Evolutionary conservation across 1,284 basidiomycete species (phyloP).

Genomic region (Xerocomus minutiporus): DNA sequence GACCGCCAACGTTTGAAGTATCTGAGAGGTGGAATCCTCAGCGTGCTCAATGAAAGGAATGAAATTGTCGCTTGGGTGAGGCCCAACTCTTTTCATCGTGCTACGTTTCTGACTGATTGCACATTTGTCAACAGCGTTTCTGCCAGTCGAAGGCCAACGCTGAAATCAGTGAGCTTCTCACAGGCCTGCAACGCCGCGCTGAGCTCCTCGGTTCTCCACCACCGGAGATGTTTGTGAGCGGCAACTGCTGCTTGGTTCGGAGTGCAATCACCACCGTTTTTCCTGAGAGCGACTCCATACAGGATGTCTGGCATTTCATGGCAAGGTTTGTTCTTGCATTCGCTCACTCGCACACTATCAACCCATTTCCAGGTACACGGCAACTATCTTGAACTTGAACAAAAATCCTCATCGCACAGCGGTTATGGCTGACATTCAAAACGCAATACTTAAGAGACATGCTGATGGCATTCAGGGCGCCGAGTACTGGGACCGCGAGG

Average conservation of each 20-base stretch:
- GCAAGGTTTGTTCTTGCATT: not conserved
- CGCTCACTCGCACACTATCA: too few relatives aligned
- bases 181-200: not conserved
- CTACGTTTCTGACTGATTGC: too few relatives aligned
- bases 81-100: too few relatives aligned
- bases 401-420: not conserved
- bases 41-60: conserved; percentile 1
- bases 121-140: not conserved
- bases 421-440: not conserved
- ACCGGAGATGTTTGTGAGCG: not conserved
- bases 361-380: not conserved
- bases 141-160: not conserved
- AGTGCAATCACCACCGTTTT: too few relatives aligned
- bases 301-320: conserved; percentile 4
- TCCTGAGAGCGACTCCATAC: too few relatives aligned
- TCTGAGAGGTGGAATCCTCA: conserved; percentile 1
- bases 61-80: conserved; percentile 5
- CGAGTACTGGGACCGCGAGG: not conserved
- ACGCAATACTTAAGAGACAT: not conserved
- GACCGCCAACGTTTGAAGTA: not conserved
- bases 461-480: too few relatives aligned
- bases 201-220: not conserved
- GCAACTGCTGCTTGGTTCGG: conserved; percentile 1
- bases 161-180: not conserved
- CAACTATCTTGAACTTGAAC: not conserved